Base-by-base conservation (phyloP, 1,284 basidiomycete species). In the Microbotryum lychnidis-dioicae region DNA sequence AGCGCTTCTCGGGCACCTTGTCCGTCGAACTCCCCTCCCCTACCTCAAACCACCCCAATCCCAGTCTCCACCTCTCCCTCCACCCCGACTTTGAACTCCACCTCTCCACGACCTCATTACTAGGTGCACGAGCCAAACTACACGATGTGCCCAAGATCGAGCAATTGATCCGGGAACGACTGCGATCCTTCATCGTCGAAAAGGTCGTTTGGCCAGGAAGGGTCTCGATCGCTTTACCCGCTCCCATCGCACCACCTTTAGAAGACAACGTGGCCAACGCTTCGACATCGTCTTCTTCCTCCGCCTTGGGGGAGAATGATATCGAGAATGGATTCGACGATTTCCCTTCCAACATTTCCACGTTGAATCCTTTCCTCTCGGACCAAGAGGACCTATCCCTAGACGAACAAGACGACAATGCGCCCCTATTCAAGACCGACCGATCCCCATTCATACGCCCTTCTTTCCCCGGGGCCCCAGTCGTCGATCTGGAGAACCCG, bases 81-180 rank as follows among this genome's bases (percentile, higher is more conserved):
- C 75, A 81, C 45, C 81, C 81, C 2, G 81, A 82, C 70, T 83
- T 82, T 66, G 76, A 78, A 21, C 76, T 82, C 45, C 77, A 79
- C 52, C 75, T 81, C 45, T 77, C 78, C 45, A 79, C 80, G 0
- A 77, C 78, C 4, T 80, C 78, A 53, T 72, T 82, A 20, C 73
- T 83, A 4, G 81, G 81, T 6, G 79, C 78, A 21, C 70, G 80
- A 56, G 81, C 81, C 6, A 82, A 82, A 71, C 73, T 83, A 21
- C 80, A 82, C 65, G 81, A 83, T 67, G 78, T 82, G 2, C 81
- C 81, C 12, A 83, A 83, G 70, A 77, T 83, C 48, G 81, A 83
- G 65, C 81, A 83, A 69, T 75, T 83, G 33, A 75, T 83, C 56
- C 69, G 79, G 3, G 76, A 77, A 5, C 75, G 81, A 4, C 68